Conservation (phyloP, 1,139 yeast genomes). For the Kluyveromyces marxianus region DNA sequence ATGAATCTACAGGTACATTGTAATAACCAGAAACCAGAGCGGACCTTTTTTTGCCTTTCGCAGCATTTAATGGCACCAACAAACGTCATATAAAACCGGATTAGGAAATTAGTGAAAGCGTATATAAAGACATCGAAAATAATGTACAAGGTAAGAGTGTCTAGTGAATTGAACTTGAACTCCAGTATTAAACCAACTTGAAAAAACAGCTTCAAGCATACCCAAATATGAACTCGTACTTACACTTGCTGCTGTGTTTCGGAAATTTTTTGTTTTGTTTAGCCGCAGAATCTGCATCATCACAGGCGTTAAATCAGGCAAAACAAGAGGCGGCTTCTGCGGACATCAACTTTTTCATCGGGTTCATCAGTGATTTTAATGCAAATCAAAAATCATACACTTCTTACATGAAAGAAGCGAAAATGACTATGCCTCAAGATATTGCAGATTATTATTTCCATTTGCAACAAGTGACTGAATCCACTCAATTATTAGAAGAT, state of each 20-base stretch:
- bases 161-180: background rate
- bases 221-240: background rate
- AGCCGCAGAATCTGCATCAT: background rate
- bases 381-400: slow-evolving; percentile 23
- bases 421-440: slow-evolving; percentile 28
- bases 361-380: slow-evolving; percentile 29
- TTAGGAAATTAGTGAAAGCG: background rate
- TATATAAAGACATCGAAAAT: background rate
- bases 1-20: no score
- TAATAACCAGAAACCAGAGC: no score
- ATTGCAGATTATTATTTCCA: slow-evolving; percentile 23
- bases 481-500: slow-evolving; percentile 26
- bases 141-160: background rate
- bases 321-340: slow-evolving; percentile 26
- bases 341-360: slow-evolving; percentile 27
- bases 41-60: background rate
- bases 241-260: background rate
- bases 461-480: slow-evolving; percentile 13
- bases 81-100: slow-evolving; percentile 4
- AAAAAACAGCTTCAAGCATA: no score
- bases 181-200: no score
- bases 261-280: background rate
- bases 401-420: slow-evolving; percentile 27
- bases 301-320: background rate
- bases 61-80: background rate